Base-by-base conservation (phyloP, 306 rosid species). In the Ziziphus jujuba region DNA sequence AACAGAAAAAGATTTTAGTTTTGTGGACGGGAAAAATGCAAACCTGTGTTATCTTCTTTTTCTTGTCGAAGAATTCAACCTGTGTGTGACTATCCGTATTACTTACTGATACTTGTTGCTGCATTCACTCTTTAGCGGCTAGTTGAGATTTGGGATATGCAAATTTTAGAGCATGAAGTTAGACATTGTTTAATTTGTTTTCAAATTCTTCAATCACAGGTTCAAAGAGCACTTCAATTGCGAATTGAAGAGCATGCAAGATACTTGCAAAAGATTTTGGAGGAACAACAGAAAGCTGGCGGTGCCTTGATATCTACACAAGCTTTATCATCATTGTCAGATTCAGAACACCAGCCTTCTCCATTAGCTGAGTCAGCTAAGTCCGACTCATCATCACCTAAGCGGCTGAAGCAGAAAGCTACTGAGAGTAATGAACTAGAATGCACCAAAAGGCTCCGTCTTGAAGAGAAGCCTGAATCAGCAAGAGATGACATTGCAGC, bases 201-300 rank as follows among this genome's bases (percentile, higher is more conserved):
- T n/a, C 17, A 11, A 19, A 6, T 44, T 47, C 49, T 17, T 43
- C 22, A 17, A 40, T 56, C 57, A 20, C 66, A 79, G 83, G 80
- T 79, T 51, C 84, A 79, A 56, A 66, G 84, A 57, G 56, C 66
- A 31, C 84, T 79, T 60, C 84, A 79, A 60, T 50, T 79, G 22
- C 84, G 84, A 44, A 79, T 79, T 47, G 84, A 79, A 66, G 77
- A 75, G 53, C 84, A 79, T 6, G 84, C 80, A 22, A 66, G 67
- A 23, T 79, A 79, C 84, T 75, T 79, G 80, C 77, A 71, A 34
- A 74, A 70, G 77, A 79, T 79, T 58, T 66, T 79, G 44, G 84
- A 61, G 61, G 80, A 55, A 51, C 84, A 79, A 35, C 84, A 61
- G 60, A 66, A 79, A 66, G 77, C 80, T 6, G 80, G 80, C 63